Evolutionary conservation across 768 basidiomycete genomes (phyloP).

Genomic region (Hericium coralloides): DNA sequence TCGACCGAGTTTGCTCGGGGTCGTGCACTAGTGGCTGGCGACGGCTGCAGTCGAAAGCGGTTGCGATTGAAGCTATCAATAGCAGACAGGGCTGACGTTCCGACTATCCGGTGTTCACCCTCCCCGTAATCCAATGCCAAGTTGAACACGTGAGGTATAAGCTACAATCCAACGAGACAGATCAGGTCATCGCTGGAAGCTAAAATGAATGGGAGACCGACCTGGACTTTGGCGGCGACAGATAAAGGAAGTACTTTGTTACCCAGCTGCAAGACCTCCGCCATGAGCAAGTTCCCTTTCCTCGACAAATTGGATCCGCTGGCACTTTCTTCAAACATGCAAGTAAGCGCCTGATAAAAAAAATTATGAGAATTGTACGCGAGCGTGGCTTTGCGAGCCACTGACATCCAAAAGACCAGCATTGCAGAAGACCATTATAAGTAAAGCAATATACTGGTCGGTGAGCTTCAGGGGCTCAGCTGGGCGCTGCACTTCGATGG

Average conservation of each 20-base stretch:
- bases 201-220: constrained; percentile 18
- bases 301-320: constrained; percentile 67
- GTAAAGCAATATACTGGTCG: constrained; percentile 86
- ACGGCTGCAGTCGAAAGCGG: constrained; percentile 57
- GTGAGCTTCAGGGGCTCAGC: constrained; percentile 68
- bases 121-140: constrained; percentile 77
- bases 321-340: constrained; percentile 76
- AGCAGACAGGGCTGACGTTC: constrained; percentile 74
- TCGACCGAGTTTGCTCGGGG: constrained; percentile 76
- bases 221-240: constrained; percentile 81
- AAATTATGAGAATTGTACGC: too few species aligned
- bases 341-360: constrained; percentile 59
- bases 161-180: constrained; percentile 29
- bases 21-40: constrained; percentile 41
- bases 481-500: constrained; percentile 21
- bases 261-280: constrained; percentile 82
- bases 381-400: too few species aligned
- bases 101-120: constrained; percentile 72
- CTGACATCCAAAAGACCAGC: constrained; percentile 84
- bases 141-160: constrained; percentile 76
- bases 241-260: constrained; percentile 79
- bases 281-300: constrained; percentile 87
- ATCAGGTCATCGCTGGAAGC: too few species aligned
- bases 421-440: constrained; percentile 77
- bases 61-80: constrained; percentile 96